These are phyloP conservation scores for Cladosporium sp. DNA, from an alignment of 2,329 filamentous ascomycete species.

Conservation along the genomic window DNA sequence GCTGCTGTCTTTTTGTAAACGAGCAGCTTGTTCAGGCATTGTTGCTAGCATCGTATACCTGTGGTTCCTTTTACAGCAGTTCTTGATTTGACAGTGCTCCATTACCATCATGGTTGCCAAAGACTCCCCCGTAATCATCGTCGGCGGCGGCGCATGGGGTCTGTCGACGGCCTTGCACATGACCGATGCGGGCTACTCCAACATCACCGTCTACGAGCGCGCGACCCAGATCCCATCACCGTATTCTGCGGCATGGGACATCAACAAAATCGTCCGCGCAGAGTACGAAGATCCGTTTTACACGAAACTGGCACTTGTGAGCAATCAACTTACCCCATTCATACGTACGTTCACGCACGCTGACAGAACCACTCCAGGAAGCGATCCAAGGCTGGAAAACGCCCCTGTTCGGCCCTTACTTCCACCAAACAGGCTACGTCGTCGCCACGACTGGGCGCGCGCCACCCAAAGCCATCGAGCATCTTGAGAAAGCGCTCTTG, in stretches of 20 bases:
- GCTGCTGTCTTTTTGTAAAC: not conserved
- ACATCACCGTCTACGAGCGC: conserved; percentile 52
- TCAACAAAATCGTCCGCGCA: conserved; percentile 54
- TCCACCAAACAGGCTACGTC: conserved; percentile 53
- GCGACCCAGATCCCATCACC: conserved; percentile 49
- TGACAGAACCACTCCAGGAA: conserved; percentile 31
- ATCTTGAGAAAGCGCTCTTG: conserved; percentile 46
- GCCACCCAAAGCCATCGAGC: conserved; percentile 49
- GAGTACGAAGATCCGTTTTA: conserved; percentile 82
- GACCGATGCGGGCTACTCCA: conserved; percentile 44
- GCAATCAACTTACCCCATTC: conserved; percentile 19
- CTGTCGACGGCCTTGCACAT: conserved; percentile 53
- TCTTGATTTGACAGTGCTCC: not conserved
- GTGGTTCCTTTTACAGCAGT: not conserved
- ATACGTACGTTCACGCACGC: not conserved
- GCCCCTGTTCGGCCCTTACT: conserved; percentile 56
- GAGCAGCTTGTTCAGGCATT: not conserved
- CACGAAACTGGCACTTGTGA: conserved; percentile 63
- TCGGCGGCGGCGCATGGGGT: conserved; percentile 52
- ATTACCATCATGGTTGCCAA: conserved; percentile 16
- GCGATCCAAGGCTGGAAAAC: conserved; percentile 56
- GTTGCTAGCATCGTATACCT: not conserved
- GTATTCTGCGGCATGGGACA: conserved; percentile 44
- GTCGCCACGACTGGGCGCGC: conserved; percentile 52
- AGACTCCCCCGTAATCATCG: conserved; percentile 22